Evolutionary conservation across 768 basidiomycete species (phyloP).

Genomic region (Agaricus blazei): DNA sequence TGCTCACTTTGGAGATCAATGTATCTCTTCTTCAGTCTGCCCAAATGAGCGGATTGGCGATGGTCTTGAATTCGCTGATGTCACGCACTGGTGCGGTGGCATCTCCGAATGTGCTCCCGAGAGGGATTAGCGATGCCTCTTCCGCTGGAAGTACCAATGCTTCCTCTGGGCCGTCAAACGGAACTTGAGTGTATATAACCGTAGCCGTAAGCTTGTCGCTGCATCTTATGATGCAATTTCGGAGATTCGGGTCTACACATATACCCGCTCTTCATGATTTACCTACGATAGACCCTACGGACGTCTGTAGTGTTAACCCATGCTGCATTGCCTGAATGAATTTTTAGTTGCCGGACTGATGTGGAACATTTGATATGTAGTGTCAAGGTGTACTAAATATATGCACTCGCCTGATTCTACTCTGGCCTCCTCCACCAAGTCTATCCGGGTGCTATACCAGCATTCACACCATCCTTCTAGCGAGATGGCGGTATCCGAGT

Average conservation of each 20-base stretch:
- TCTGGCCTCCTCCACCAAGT: background rate
- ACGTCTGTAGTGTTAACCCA: too few relatives aligned
- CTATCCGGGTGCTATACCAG: background rate
- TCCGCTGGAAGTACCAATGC: background rate
- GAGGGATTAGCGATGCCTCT: background rate
- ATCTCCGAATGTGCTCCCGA: conserved; percentile 2
- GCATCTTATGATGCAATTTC: too few relatives aligned
- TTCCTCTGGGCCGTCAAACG: background rate
- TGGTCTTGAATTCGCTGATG: conserved; percentile 69
- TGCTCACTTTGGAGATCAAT: conserved; percentile 76
- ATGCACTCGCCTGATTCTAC: background rate
- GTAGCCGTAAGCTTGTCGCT: background rate
- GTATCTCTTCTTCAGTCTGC: conserved; percentile 64
- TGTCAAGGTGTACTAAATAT: too few relatives aligned
- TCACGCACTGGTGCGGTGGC: conserved; percentile 32
- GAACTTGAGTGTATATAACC: background rate
- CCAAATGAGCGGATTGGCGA: conserved; percentile 74
- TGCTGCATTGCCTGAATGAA: too few relatives aligned
- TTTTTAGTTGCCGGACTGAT: too few relatives aligned
- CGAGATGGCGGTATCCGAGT: conserved; percentile 1
- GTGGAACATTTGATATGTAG: too few relatives aligned
- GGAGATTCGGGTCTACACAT: too few relatives aligned
- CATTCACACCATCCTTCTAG: background rate
- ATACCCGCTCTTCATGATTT: too few relatives aligned
- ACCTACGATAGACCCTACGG: too few relatives aligned